phyloP scores from a whole-genome alignment of 208 protist species.

The Trichomonas vaginalis region DNA sequence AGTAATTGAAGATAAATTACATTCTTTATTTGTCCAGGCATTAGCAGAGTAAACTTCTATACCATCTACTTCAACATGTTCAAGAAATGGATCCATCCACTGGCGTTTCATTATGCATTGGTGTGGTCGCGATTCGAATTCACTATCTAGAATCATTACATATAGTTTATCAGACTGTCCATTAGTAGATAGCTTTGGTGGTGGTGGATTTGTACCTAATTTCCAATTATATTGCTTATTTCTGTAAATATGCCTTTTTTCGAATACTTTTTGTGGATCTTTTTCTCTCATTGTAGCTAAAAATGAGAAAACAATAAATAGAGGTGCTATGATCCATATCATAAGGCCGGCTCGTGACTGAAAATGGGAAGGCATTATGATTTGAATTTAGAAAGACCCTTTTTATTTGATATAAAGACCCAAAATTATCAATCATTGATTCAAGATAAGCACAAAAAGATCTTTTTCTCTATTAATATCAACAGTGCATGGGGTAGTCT shows the following conservation, averaged over 20 bases:
- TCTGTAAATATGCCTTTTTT: not conserved
- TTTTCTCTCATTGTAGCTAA: not conserved
- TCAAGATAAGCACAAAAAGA: too few species aligned
- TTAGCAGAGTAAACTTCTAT: not conserved
- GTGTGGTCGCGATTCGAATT: not conserved
- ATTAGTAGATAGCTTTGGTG: not conserved
- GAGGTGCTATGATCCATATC: too few species aligned
- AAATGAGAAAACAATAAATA: not conserved
- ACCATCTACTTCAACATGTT: not conserved
- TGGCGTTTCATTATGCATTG: conserved; percentile 3
- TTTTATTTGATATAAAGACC: too few species aligned
- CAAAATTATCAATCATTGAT: too few species aligned
- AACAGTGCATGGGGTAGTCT: too few species aligned
- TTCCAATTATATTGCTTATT: not conserved
- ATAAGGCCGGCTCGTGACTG: too few species aligned
- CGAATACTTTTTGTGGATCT: not conserved
- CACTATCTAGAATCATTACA: not conserved
- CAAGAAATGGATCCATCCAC: not conserved
- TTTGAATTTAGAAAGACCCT: too few species aligned
- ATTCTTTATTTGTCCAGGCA: not conserved
- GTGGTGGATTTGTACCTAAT: not conserved
- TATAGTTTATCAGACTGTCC: not conserved
- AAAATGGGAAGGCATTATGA: too few species aligned
- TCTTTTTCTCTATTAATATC: too few species aligned
- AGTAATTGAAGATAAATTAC: not conserved